Conservation (phyloP, 805 yeast species). For the Debaryomyces prosopidis region DNA sequence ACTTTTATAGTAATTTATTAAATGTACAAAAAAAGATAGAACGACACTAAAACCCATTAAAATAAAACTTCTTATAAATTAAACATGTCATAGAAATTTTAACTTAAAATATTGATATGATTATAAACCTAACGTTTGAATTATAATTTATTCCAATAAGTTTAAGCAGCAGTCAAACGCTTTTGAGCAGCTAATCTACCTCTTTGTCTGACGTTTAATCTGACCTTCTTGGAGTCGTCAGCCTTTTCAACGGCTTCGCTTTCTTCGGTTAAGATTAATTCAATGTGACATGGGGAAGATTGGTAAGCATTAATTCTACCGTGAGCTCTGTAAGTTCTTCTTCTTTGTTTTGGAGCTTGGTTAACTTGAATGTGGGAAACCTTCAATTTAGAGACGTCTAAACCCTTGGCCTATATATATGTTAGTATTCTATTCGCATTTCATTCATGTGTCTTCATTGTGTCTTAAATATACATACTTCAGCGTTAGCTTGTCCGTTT, state of each 20-base stretch:
- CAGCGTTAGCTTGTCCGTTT: conserved; percentile 99
- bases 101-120: conserved; percentile 2
- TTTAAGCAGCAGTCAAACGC: conserved; percentile 67
- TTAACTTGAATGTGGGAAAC: conserved; percentile 99
- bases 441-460: neutral
- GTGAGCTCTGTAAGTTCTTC: conserved; percentile 99
- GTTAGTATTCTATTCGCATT: conserved; percentile 1
- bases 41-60: conserved; percentile 9
- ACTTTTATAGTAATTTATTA: conserved; percentile 10
- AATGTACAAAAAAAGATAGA: conserved; percentile 12
- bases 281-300: conserved; percentile 98
- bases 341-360: conserved; percentile 99
- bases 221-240: conserved; percentile 61
- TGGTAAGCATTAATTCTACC: conserved; percentile 99
- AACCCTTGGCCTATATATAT: conserved; percentile 68
- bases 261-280: conserved; percentile 93
- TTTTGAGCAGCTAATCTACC: conserved; percentile 89
- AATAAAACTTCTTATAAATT: conserved; percentile 5
- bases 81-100: conserved; percentile 3
- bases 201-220: conserved; percentile 87
- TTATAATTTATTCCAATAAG: conserved; percentile 1
- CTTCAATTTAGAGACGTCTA: conserved; percentile 90
- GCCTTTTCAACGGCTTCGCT: conserved; percentile 94
- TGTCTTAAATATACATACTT: conserved; percentile 33
- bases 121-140: neutral